Base-by-base conservation (phyloP, 148 eudicot genomes). In the Linanthus parryae region DNA sequence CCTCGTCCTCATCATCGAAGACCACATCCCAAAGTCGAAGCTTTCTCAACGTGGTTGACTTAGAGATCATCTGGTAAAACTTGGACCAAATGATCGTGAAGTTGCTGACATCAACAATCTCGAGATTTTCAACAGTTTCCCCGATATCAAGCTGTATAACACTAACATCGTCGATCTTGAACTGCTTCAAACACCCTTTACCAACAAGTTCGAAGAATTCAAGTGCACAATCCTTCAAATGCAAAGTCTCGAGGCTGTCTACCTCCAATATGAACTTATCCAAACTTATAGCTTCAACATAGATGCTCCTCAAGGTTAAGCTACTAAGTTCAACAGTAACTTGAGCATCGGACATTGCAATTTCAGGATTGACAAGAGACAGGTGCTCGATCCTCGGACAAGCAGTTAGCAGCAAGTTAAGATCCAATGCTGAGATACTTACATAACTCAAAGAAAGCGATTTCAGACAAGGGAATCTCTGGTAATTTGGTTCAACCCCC, bases 141-240 rank as follows among this genome's bases (percentile, higher is more conserved):
- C 85, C 86, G 44, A 86, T 76, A 58, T 86, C 98, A 40, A 92
- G 84, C 68, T 92, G 96, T 50, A 91, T 77, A 38, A 91, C 80
- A 67, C 95, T 86, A 55, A 83, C 96, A 84, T 87, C 98, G 61
- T 87, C 85, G 17, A 83, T 69, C 69, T 69, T 79, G 39, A 91
- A 74, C 54, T 39, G 48, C 65, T 54, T 81, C 73, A 91, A 56
- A 13, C 65, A 66, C 71, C 90, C 94, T 56, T 87, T 84, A 52
- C 90, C 80, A 39, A 81, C 59, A 61, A 84, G 81, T 63, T 83
- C 94, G 41, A 87, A 91, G 33, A 63, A 73, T 68, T 83, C 97
- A 45, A 83, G 76, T 2, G 89, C 77, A 62, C 92, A 83, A 44
- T 91, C 89, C 67, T 76, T 91, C 70, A 91, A 67, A 48, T 91